These are phyloP conservation scores for Phytophthora cajani DNA, from an alignment of 352 stramenopile genomes.

Conservation along the genomic window DNA sequence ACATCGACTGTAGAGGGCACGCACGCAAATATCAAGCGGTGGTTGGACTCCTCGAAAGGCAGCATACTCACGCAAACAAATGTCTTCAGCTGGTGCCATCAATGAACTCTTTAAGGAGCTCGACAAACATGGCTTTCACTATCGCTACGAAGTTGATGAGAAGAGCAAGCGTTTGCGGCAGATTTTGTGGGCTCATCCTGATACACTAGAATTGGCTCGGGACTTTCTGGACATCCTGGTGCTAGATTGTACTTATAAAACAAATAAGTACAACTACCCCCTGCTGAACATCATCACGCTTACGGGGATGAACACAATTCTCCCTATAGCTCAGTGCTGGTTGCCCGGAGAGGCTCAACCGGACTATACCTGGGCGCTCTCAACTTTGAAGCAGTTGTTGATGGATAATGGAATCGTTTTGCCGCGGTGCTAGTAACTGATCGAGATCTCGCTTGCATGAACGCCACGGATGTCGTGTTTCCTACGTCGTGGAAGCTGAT, in stretches of 20 bases:
- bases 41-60: too few species aligned
- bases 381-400: not conserved
- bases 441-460: conserved; percentile 9
- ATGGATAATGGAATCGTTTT: not conserved
- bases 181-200: conserved; percentile 12
- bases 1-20: too few species aligned
- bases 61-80: too few species aligned
- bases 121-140: too few species aligned
- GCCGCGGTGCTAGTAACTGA: not conserved
- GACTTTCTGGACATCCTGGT: conserved; percentile 11
- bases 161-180: too few species aligned
- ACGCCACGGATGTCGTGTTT: conserved; percentile 7
- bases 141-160: too few species aligned
- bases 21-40: too few species aligned
- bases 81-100: too few species aligned
- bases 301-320: conserved; percentile 14
- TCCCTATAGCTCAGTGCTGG: conserved; percentile 11
- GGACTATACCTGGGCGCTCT: conserved; percentile 1
- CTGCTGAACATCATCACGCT: conserved; percentile 7
- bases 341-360: conserved; percentile 4
- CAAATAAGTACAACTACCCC: conserved; percentile 2
- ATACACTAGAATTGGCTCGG: not conserved
- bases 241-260: conserved; percentile 21
- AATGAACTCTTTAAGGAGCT: too few species aligned
- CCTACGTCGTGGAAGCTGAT: not conserved